Evolutionary conservation across 1,284 basidiomycete genomes (phyloP).

Genomic region (Cutaneotrichosporon sp.): DNA sequence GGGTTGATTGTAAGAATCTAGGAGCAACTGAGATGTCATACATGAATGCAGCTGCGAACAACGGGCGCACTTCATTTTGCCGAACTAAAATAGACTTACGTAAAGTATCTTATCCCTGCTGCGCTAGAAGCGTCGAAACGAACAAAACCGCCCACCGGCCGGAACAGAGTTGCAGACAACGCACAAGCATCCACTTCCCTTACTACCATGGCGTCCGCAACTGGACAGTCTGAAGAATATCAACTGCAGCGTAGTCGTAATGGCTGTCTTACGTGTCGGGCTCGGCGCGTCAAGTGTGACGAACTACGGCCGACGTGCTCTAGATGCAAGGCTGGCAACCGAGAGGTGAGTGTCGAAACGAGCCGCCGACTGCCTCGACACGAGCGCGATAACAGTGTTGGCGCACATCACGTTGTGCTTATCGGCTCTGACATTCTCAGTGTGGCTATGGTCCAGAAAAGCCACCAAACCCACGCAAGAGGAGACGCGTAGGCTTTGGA

Average conservation of each 20-base stretch:
- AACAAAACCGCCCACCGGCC: no score
- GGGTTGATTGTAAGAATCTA: no score
- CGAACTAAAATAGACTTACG: no score
- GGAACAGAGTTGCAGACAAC: no score
- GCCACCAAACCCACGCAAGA: slow-evolving; percentile 17
- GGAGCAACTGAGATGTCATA: no score
- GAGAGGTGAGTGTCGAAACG: slow-evolving; percentile 24
- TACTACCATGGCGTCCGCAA: no score
- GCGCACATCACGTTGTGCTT: neutral
- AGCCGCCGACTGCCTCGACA: neutral
- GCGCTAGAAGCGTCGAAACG: no score
- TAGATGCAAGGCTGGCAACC: slow-evolving; percentile 18
- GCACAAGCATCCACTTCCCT: no score
- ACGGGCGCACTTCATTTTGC: no score
- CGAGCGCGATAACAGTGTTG: neutral
- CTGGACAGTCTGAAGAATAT: slow-evolving; percentile 6
- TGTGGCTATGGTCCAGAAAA: slow-evolving; percentile 19
- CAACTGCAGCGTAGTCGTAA: slow-evolving; percentile 22
- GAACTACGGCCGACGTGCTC: slow-evolving; percentile 31
- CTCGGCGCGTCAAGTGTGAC: slow-evolving; percentile 40
- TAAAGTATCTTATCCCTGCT: no score
- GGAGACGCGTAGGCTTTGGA: neutral
- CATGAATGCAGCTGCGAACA: no score
- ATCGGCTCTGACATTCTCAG: neutral
- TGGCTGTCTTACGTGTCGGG: slow-evolving; percentile 40